These are phyloP conservation scores for Protomyces pachydermus DNA, from an alignment of 1,139 yeast genomes.

Conservation along the genomic window DNA sequence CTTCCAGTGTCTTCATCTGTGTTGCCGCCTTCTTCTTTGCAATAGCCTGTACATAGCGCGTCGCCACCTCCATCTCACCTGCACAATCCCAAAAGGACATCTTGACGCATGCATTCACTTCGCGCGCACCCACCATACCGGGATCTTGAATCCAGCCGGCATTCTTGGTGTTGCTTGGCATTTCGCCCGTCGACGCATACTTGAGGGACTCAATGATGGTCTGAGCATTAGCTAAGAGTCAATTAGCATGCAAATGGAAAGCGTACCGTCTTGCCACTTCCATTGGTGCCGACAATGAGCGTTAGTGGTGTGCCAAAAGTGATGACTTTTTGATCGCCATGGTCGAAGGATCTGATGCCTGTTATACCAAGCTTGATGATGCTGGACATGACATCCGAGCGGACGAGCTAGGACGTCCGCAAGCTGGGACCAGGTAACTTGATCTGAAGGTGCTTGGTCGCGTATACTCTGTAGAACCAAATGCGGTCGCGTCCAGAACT, in stretches of 20 bases:
- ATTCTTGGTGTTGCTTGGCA: conserved; percentile 93
- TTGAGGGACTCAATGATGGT: conserved; percentile 91
- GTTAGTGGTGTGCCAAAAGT: conserved; percentile 89
- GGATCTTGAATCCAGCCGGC: conserved; percentile 98
- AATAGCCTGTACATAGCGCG: conserved; percentile 73
- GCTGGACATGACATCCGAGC: conserved; percentile 27
- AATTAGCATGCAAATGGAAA: conserved; percentile 30
- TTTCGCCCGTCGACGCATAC: conserved; percentile 90
- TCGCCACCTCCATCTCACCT: conserved; percentile 74
- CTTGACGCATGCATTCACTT: conserved; percentile 84
- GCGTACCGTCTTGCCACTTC: conserved; percentile 81
- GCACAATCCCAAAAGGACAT: conserved; percentile 73
- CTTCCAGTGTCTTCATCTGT: conserved; percentile 82
- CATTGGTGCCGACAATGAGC: conserved; percentile 91
- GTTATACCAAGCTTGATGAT: conserved; percentile 65
- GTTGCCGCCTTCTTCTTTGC: conserved; percentile 50
- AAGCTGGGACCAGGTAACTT: neutral
- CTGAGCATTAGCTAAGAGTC: neutral
- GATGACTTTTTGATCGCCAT: conserved; percentile 54
- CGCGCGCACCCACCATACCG: conserved; percentile 52
- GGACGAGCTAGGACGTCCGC: neutral
- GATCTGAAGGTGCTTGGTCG: neutral
- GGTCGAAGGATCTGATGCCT: conserved; percentile 84
- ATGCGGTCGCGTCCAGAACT: no score
- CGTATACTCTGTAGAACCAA: no score